A percentile compares a stretch with the other conserved stretches of the same genome.
phyloP scores from a whole-genome alignment of 2,329 filamentous ascomycete species.

The Pyrenochaeta sp. region DNA sequence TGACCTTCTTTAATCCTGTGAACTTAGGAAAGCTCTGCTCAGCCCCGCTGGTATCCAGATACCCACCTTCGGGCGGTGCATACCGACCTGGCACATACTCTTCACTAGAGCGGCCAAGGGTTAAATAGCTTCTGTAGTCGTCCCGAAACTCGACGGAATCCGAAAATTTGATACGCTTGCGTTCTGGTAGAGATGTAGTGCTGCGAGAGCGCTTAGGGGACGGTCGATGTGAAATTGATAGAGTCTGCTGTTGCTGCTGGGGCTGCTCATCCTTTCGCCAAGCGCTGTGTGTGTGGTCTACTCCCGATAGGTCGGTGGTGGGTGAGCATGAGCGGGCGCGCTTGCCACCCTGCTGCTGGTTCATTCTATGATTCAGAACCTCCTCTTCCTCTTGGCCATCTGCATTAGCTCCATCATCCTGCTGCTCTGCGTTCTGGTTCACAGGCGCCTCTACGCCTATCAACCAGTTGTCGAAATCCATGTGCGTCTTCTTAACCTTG shows the following conservation, averaged over 20 bases:
- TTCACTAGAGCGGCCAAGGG: slow-evolving; percentile 25
- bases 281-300: neutral
- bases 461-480: slow-evolving; percentile 38
- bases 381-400: neutral
- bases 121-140: slow-evolving; percentile 22
- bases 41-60: slow-evolving; percentile 39
- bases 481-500: slow-evolving; percentile 21
- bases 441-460: slow-evolving; percentile 26
- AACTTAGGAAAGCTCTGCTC: slow-evolving; percentile 31
- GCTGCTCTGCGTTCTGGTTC: neutral
- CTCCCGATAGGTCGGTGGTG: neutral
- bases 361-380: neutral
- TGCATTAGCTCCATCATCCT: neutral
- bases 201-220: slow-evolving; percentile 16
- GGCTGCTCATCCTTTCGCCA: neutral
- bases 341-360: slow-evolving; percentile 10
- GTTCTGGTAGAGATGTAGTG: slow-evolving; percentile 6
- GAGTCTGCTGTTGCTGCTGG: neutral
- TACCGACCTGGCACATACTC: slow-evolving; percentile 38
- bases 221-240: slow-evolving; percentile 7
- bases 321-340: slow-evolving; percentile 15
- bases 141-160: slow-evolving; percentile 27
- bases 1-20: slow-evolving; percentile 32
- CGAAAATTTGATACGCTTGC: slow-evolving; percentile 31
- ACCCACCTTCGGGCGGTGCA: slow-evolving; percentile 34